Evolutionary conservation across 2,329 filamentous ascomycete species (phyloP), one percentile per base, ranked within the genome.

Genomic region (Arthrobotrys musiformis): DNA sequence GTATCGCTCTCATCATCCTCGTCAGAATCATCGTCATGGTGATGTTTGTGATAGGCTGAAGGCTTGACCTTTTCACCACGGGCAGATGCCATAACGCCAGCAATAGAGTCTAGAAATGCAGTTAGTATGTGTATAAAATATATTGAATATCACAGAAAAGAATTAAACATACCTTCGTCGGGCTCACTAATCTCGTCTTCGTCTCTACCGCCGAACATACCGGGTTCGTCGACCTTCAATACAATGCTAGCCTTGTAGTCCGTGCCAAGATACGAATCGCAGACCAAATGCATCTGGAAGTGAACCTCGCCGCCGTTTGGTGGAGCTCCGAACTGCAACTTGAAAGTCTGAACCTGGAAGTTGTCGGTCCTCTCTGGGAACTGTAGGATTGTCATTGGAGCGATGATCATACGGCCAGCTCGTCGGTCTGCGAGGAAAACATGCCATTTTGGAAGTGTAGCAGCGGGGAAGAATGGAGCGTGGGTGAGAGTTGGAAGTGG

Each of bases 121-220:
- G 72, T 84, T 79, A 84, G 81, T 15, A 52, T 6, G 9, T n/a
- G n/a, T n/a, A 46, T 17, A 5, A 28, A 17, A 62, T 54, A 54
- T 64, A 69, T 62, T 37, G 19, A 79, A 69, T 60, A 67, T 52
- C 54, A 44, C 62, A 28, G n/a, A 42, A 26, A 46, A 15, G 4
- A 17, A 3, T 58, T 40, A 15, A n/a, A 61, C 90, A 86, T 87
- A 97, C 95, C 95, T 87, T 99, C 95, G 79, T 98, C 95, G 37
- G 96, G 95, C 83, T 99, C 95, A 82, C 93, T 97, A 80, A 99
- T 99, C 74, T 99, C 95, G 81, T 97, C 95, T 80, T 97, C 93
- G 56, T 90, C 92, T 63, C 91, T 89, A 19, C 89, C 91, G 19
- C 37, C 44, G 4, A 93, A 94, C 85, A 94, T 95, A 84, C 89